Base-by-base conservation (phyloP, 2,329 filamentous ascomycete species). In the Ophiosphaerella herpotricha region DNA sequence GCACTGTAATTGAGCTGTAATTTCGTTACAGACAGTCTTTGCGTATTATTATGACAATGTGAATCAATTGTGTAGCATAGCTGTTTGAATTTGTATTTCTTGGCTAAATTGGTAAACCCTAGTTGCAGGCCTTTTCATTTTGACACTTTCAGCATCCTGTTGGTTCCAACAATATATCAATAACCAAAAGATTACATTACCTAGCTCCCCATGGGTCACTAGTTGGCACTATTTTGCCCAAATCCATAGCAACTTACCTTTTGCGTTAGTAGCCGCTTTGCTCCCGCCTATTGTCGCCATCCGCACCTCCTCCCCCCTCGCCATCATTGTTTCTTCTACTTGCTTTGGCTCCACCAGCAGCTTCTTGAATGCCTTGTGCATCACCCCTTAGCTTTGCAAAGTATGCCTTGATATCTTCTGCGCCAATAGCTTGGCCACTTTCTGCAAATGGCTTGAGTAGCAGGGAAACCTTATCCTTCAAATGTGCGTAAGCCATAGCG, bases 401-500 rank as follows among this genome's bases (percentile, higher is more conserved):
- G 72, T 97, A 96, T 2, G 85, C 85, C 74, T 97, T 99, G 74
- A 99, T 94, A 74, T 97, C 92, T 68, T 99, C 94, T 1, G 93
- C 93, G 1, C 91, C 87, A 18, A 99, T 92, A 0, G 90, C 86
- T 72, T 89, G 79, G 1, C 93, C 93, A 55, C 88, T 95, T 69
- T 97, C 91, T 0, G 94, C 94, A 71, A 96, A 99, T 37, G 95
- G 89, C 74, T 92, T 86, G 65, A 99, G 85, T 71, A 99, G 97
- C 0, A 87, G 87, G 78, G 93, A 96, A n/a, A 99, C 85, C 70
- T 93, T 92, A 67, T 97, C 92, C 68, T 95, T 94, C 52, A 99
- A 82, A 65, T 96, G 89, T 66, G 97, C 97, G 75, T 97, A 99
- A 0, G 92, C 93, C 91, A 97, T 97, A 39, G 96, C 93, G 13